A percentile compares a stretch with the other conserved stretches of the same genome.
Evolutionary conservation across 2,329 filamentous ascomycete genomes (phyloP).

Genomic region (Cercospora zeina): DNA sequence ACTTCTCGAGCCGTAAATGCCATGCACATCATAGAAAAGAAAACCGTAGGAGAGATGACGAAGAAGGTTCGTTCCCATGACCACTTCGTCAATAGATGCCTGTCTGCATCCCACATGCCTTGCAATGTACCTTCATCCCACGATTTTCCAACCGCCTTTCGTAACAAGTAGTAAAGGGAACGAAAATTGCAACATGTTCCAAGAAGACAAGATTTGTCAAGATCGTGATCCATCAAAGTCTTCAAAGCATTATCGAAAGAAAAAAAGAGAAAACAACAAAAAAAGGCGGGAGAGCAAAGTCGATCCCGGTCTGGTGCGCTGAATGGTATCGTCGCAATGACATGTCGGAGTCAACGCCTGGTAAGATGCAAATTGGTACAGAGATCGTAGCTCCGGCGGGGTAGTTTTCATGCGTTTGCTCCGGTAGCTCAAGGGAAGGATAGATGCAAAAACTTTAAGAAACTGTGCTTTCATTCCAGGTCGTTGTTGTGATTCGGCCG

Average conservation of each 20-base stretch:
- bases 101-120: constrained; percentile 1
- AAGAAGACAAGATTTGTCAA: background rate
- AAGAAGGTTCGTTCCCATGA: background rate
- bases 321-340: constrained; percentile 26
- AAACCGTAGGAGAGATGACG: background rate
- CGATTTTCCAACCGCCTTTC: background rate
- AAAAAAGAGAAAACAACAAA: background rate
- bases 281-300: constrained; percentile 13
- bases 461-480: constrained; percentile 28
- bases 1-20: background rate
- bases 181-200: constrained; percentile 2
- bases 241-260: constrained; percentile 2
- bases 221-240: background rate
- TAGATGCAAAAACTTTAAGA: constrained; percentile 6
- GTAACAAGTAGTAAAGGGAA: background rate
- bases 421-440: constrained; percentile 17
- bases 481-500: constrained; percentile 20
- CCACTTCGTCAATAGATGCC: background rate
- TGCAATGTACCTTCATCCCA: background rate
- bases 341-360: constrained; percentile 21
- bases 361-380: constrained; percentile 25
- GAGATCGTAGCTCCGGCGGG: constrained; percentile 18
- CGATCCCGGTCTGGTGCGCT: constrained; percentile 13
- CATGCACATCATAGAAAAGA: constrained; percentile 7
- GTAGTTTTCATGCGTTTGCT: background rate